phyloP scores from a whole-genome alignment of 768 basidiomycete species.

The Paxillus ammoniavirescens region DNA sequence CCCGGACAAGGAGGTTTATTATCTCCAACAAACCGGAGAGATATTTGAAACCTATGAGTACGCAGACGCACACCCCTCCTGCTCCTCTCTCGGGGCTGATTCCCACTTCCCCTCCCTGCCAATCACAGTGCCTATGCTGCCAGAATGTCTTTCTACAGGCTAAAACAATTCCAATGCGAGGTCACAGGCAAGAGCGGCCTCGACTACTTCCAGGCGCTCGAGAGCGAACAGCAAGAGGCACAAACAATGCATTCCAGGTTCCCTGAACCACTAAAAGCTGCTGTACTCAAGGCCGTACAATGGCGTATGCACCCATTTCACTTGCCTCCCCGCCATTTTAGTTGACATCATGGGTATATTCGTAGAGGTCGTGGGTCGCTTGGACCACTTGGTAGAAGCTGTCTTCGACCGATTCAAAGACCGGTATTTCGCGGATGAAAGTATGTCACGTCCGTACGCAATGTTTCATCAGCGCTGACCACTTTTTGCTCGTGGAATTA shows the following conservation, averaged over 20 bases:
- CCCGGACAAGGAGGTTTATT: constrained; percentile 79
- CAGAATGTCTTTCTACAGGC: constrained; percentile 91
- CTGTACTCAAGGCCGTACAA: constrained; percentile 90
- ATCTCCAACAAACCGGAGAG: constrained; percentile 93
- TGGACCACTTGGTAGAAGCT: constrained; percentile 93
- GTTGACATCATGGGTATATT: constrained; percentile 16
- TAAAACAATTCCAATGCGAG: constrained; percentile 96
- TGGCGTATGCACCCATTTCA: constrained; percentile 74
- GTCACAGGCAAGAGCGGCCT: constrained; percentile 92
- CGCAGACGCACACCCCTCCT: constrained; percentile 32
- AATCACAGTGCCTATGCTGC: constrained; percentile 70
- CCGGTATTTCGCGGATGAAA: constrained; percentile 88
- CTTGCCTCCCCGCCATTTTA: constrained; percentile 10
- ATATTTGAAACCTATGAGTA: constrained; percentile 97
- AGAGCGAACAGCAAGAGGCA: constrained; percentile 89
- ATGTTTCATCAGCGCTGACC: constrained; percentile 14
- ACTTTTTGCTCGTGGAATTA: constrained; percentile 31
- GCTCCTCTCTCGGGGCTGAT: constrained; percentile 25
- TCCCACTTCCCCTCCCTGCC: constrained; percentile 7
- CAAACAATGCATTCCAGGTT: constrained; percentile 88
- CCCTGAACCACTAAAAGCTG: constrained; percentile 88
- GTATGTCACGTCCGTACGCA: constrained; percentile 48
- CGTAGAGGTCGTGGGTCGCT: constrained; percentile 92
- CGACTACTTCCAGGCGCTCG: constrained; percentile 91
- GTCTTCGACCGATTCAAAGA: constrained; percentile 97